phyloP scores from a whole-genome alignment of 345 rosid species.

The Limnanthes douglasii region DNA sequence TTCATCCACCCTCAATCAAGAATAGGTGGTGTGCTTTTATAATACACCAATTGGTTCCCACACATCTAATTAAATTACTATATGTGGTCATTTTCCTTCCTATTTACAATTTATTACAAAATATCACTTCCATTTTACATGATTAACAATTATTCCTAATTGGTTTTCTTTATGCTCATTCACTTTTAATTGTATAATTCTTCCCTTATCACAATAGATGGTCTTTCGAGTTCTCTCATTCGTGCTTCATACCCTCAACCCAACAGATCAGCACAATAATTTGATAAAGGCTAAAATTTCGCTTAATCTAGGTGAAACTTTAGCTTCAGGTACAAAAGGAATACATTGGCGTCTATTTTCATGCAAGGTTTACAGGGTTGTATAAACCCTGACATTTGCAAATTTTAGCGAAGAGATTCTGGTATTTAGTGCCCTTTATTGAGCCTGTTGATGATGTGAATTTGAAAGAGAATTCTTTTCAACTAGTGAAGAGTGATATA shows the following conservation, averaged over 20 bases:
- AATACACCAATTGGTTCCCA: too few relatives aligned
- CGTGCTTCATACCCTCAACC: constrained; percentile 89
- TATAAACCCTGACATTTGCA: constrained; percentile 70
- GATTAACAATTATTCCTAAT: too few relatives aligned
- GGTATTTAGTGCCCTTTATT: constrained; percentile 41
- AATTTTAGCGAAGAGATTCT: constrained; percentile 87
- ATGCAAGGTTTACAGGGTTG: constrained; percentile 67
- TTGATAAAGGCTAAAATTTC: constrained; percentile 84
- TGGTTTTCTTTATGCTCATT: too few relatives aligned
- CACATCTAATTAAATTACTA: too few relatives aligned
- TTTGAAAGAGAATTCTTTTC: constrained; percentile 23
- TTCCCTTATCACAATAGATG: too few relatives aligned
- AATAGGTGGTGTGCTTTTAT: too few relatives aligned
- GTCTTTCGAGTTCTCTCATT: constrained; percentile 79
- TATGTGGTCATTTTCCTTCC: too few relatives aligned
- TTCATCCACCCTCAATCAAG: too few relatives aligned
- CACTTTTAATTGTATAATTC: too few relatives aligned
- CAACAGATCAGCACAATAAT: constrained; percentile 49
- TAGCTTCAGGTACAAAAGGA: constrained; percentile 96
- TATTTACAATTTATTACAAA: too few relatives aligned
- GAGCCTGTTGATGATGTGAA: constrained; percentile 79
- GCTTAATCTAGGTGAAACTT: constrained; percentile 86
- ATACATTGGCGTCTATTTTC: constrained; percentile 84
- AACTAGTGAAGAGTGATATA: too few relatives aligned
- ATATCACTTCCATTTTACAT: too few relatives aligned